Conservation (phyloP, 2,329 filamentous ascomycete species). For the Chrysoporthe deuterocubensis region DNA sequence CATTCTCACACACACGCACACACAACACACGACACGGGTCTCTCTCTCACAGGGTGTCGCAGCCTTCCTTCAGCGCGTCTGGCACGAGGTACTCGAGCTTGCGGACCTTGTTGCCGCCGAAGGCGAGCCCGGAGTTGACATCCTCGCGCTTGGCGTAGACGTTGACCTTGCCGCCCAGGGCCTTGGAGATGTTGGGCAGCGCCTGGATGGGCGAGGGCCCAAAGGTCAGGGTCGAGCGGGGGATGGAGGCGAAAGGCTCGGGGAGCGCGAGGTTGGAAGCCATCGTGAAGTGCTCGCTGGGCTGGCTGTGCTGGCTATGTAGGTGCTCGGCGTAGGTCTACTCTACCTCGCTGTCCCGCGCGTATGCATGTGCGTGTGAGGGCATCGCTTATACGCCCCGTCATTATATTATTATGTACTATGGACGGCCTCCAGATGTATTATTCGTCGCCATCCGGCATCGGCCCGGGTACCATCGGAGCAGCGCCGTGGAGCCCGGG, state of each 20-base stretch:
- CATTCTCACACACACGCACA: too few species aligned
- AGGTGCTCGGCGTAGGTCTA: too few species aligned
- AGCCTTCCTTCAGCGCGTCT: slow-evolving; percentile 60
- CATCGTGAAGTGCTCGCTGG: slow-evolving; percentile 5
- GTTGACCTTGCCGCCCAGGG: slow-evolving; percentile 61
- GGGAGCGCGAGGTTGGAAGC: slow-evolving; percentile 51
- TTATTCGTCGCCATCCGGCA: slow-evolving; percentile 21
- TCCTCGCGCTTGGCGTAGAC: slow-evolving; percentile 76
- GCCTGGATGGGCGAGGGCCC: slow-evolving; percentile 71
- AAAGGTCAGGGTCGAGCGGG: slow-evolving; percentile 64
- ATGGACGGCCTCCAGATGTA: not conserved
- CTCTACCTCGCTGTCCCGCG: too few species aligned
- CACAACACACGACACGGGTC: too few species aligned
- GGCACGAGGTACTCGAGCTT: slow-evolving; percentile 72
- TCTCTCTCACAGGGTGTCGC: slow-evolving; percentile 54
- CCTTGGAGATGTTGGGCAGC: slow-evolving; percentile 66
- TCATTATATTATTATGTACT: not conserved
- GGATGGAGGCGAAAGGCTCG: slow-evolving; percentile 66
- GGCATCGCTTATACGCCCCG: too few species aligned
- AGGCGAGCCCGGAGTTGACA: slow-evolving; percentile 69
- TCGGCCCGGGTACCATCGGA: slow-evolving; percentile 24
- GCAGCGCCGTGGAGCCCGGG: not conserved
- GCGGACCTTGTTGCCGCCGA: slow-evolving; percentile 70
- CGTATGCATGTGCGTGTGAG: too few species aligned
- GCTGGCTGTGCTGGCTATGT: not conserved